Conservation (phyloP, 2,329 filamentous ascomycete genomes). For the Metarhizium robertsii region DNA sequence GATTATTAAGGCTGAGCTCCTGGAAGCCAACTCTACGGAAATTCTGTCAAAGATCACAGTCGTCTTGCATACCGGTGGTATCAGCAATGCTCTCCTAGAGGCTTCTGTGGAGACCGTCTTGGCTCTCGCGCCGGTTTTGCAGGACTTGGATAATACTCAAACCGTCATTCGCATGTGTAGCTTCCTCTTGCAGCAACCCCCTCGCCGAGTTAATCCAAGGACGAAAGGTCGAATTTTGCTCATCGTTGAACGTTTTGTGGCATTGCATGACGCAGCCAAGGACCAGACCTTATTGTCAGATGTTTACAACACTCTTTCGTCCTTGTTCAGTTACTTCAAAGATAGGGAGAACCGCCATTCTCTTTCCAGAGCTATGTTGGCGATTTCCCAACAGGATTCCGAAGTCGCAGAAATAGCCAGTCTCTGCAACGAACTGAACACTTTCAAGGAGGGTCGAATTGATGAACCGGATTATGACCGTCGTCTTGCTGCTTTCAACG, state of each 20-base stretch:
- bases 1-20: conserved; percentile 43
- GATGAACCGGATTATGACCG: conserved; percentile 85
- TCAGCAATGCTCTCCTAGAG: conserved; percentile 67
- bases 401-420: conserved; percentile 53
- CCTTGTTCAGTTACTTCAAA: conserved; percentile 84
- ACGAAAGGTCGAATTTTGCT: conserved; percentile 74
- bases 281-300: conserved; percentile 43
- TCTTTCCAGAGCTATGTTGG: conserved; percentile 62
- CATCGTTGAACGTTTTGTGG: conserved; percentile 73
- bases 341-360: conserved; percentile 68
- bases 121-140: conserved; percentile 62
- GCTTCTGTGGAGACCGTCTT: conserved; percentile 72
- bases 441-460: conserved; percentile 60
- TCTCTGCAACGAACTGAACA: conserved; percentile 73
- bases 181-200: conserved; percentile 77
- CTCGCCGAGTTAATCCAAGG: conserved; percentile 69
- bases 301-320: conserved; percentile 66
- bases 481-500: conserved; percentile 66
- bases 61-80: conserved; percentile 51
- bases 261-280: conserved; percentile 39
- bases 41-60: conserved; percentile 59
- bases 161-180: conserved; percentile 71
- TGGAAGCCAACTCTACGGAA: conserved; percentile 47
- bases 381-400: conserved; percentile 57
- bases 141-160: conserved; percentile 59